Percentiles rank a stretch among this genome's conserved stretches.
These are phyloP conservation scores for Globisporangium okanoganense DNA, from an alignment of 352 stramenopile species.

Conservation along the genomic window DNA sequence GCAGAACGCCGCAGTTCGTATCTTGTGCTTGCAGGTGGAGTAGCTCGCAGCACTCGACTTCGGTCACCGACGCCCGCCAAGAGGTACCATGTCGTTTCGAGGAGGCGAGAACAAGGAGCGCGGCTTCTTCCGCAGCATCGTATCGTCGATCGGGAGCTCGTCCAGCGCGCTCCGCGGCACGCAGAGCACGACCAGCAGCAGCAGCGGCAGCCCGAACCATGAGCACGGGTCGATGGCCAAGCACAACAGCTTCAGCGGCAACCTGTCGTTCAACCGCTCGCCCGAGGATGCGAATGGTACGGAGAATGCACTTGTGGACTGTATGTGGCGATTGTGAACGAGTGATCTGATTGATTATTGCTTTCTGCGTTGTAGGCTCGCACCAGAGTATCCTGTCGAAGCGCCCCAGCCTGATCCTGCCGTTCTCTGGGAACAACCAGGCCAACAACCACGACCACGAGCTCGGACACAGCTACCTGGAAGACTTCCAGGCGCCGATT, in stretches of 20 bases:
- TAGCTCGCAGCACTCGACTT: background rate
- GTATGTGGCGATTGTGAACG: background rate
- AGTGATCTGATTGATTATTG: background rate
- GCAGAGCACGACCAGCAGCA: conserved; percentile 28
- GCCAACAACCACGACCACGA: conserved; percentile 16
- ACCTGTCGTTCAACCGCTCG: conserved; percentile 56
- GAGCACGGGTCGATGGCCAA: conserved; percentile 32
- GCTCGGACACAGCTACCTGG: conserved; percentile 45
- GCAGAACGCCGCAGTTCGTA: background rate
- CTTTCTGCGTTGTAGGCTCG: conserved; percentile 4
- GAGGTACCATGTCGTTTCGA: conserved; percentile 26
- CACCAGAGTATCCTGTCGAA: conserved; percentile 63
- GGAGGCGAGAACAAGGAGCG: conserved; percentile 30
- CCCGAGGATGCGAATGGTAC: conserved; percentile 29
- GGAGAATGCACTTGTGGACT: background rate
- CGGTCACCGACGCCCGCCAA: background rate
- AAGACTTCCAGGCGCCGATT: conserved; percentile 79
- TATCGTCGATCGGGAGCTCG: conserved; percentile 53
- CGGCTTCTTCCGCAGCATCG: conserved; percentile 62
- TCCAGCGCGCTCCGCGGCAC: conserved; percentile 24
- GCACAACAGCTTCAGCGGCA: conserved; percentile 72
- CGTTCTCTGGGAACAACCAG: conserved; percentile 34
- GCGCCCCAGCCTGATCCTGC: conserved; percentile 71
- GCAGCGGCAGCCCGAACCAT: conserved; percentile 24
- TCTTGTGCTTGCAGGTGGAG: background rate